phyloP scores from a whole-genome alignment of 2,329 filamentous ascomycete genomes.

The Calonectria hongkongensis region DNA sequence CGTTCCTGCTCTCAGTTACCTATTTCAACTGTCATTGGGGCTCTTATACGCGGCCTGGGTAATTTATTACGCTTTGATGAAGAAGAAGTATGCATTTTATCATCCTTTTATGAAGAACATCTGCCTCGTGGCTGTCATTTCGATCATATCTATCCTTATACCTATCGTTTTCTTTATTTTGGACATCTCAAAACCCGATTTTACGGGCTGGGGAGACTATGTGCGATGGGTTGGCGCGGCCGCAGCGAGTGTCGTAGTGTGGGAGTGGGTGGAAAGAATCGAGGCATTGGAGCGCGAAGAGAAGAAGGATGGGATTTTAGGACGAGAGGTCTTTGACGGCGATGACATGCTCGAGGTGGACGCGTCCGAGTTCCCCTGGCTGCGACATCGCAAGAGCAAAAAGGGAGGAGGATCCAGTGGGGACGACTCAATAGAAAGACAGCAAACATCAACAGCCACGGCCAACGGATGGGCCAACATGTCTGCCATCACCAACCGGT shows the following conservation, averaged over 20 bases:
- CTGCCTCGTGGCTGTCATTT: conserved; percentile 85
- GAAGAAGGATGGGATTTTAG: conserved; percentile 93
- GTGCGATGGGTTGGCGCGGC: conserved; percentile 97
- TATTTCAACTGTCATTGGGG: conserved; percentile 91
- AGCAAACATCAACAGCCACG: conserved; percentile 42
- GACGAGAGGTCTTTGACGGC: conserved; percentile 93
- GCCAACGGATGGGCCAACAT: conserved; percentile 56
- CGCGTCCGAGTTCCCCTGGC: conserved; percentile 70
- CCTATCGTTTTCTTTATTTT: conserved; percentile 95
- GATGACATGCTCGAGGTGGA: conserved; percentile 89
- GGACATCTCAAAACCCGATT: conserved; percentile 89
- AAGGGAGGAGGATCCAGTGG: conserved; percentile 55
- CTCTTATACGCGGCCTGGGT: conserved; percentile 95
- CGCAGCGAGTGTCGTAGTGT: conserved; percentile 95
- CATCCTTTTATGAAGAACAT: conserved; percentile 95
- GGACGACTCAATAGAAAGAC: conserved; percentile 42
- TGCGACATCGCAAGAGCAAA: conserved; percentile 60
- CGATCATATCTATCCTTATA: conserved; percentile 87
- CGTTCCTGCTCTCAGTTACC: conserved; percentile 91
- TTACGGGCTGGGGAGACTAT: conserved; percentile 95
- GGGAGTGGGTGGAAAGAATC: conserved; percentile 98
- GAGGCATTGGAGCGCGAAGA: conserved; percentile 94
- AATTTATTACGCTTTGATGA: conserved; percentile 93
- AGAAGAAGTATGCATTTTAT: conserved; percentile 92
- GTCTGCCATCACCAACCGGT: conserved; percentile 53